These are phyloP conservation scores for Musa balbisiana DNA, from an alignment of 202 grass and related monocot genomes.

Conservation along the genomic window DNA sequence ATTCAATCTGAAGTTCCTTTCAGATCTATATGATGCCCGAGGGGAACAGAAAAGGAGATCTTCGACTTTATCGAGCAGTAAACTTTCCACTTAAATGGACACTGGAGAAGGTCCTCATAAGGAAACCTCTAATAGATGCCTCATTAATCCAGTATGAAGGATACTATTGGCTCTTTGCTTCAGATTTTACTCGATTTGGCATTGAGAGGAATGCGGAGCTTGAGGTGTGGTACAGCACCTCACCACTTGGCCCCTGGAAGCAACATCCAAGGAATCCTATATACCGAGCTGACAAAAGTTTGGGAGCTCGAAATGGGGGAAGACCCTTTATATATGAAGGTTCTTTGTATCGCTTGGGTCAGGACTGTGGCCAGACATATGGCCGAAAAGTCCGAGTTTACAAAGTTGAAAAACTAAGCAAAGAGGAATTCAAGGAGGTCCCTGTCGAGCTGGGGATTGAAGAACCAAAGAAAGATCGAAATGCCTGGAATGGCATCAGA, in stretches of 20 bases:
- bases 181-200: constrained; percentile 77
- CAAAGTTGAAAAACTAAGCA: constrained; percentile 81
- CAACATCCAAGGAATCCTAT: constrained; percentile 84
- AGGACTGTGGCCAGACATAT: constrained; percentile 83
- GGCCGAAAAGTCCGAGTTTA: constrained; percentile 59
- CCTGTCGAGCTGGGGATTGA: constrained; percentile 59
- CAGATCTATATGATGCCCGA: constrained; percentile 99
- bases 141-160: constrained; percentile 66
- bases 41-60: constrained; percentile 81
- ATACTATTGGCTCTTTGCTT: constrained; percentile 77
- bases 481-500: constrained; percentile 94
- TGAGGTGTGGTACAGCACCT: constrained; percentile 88
- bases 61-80: constrained; percentile 80
- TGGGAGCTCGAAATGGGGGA: constrained; percentile 89
- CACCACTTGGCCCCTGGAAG: constrained; percentile 84
- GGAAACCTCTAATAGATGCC: constrained; percentile 74
- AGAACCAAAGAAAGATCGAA: constrained; percentile 65
- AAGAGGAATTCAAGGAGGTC: constrained; percentile 81
- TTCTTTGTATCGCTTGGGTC: constrained; percentile 76
- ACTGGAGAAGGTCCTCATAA: constrained; percentile 80
- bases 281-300: constrained; percentile 70
- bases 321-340: constrained; percentile 72
- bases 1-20: constrained; percentile 15
- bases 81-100: constrained; percentile 94
- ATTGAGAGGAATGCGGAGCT: constrained; percentile 93